Percentiles rank a stretch among this genome's conserved stretches.
Evolutionary conservation across 441 rosid species (phyloP).

Genomic region (Viola pubescens): DNA sequence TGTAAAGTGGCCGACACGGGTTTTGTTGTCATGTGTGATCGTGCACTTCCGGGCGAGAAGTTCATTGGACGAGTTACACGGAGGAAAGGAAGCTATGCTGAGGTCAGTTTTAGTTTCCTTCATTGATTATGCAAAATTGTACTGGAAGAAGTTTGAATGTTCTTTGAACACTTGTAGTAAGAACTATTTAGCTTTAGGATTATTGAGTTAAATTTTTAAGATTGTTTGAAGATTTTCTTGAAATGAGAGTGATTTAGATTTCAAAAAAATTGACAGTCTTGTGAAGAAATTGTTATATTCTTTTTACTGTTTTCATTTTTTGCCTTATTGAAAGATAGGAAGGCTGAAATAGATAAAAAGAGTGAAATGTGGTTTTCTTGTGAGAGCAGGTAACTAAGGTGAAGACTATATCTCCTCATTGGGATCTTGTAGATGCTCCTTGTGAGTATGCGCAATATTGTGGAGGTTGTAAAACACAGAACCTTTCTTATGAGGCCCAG

Average conservation of each 20-base stretch:
- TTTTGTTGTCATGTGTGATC: conserved; percentile 75
- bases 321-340: not conserved
- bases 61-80: conserved; percentile 81
- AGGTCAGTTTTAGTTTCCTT: conserved; percentile 32
- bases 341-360: not conserved
- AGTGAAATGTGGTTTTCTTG: conserved; percentile 13
- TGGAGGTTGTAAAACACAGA: conserved; percentile 91
- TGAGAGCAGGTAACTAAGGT: conserved; percentile 52
- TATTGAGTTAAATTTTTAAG: no score
- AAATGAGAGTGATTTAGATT: no score
- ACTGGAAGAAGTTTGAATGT: no score
- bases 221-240: no score
- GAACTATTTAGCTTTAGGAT: no score
- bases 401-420: conserved; percentile 59
- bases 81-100: conserved; percentile 68
- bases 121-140: not conserved
- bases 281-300: not conserved
- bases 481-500: conserved; percentile 74
- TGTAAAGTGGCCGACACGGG: conserved; percentile 81
- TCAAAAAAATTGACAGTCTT: not conserved
- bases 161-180: no score
- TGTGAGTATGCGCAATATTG: conserved; percentile 79
- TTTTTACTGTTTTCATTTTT: not conserved
- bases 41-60: conserved; percentile 88
- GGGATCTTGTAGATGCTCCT: conserved; percentile 74